phyloP scores from a whole-genome alignment of 1,284 basidiomycete genomes.

The Porogramme epimiltina region DNA sequence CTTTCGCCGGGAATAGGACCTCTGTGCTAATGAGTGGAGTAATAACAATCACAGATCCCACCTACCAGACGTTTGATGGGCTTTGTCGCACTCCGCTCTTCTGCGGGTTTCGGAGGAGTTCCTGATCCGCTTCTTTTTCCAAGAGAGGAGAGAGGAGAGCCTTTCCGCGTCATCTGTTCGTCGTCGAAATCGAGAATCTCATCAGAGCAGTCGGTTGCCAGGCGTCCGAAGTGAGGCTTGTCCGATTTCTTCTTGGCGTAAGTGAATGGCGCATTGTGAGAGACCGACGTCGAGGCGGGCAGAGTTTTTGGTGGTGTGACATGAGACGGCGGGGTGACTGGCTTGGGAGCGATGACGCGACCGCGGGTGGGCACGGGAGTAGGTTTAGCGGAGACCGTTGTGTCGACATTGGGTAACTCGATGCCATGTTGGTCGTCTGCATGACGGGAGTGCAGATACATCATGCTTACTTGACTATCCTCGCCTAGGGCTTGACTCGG shows the following conservation, averaged over 20 bases:
- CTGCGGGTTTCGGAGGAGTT: conserved; percentile 4
- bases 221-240: conserved; percentile 28
- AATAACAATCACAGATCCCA: conserved; percentile 5
- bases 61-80: conserved; percentile 27
- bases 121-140: conserved; percentile 23
- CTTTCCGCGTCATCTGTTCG: neutral
- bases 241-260: neutral
- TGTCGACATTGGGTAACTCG: conserved; percentile 26
- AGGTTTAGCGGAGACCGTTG: conserved; percentile 16
- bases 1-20: conserved; percentile 14
- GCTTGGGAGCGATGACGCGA: too few species aligned
- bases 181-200: conserved; percentile 35
- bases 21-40: conserved; percentile 10
- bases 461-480: conserved; percentile 14
- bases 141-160: conserved; percentile 16
- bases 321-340: conserved; percentile 1
- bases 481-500: conserved; percentile 27
- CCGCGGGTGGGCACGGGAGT: conserved; percentile 16
- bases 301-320: neutral
- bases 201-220: conserved; percentile 31
- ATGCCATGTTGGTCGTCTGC: neutral
- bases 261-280: conserved; percentile 5
- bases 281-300: neutral
- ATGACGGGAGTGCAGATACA: neutral
- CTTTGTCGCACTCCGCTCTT: conserved; percentile 6